Conservation (phyloP, 306 rosid species). For the Cucumis sativus region DNA sequence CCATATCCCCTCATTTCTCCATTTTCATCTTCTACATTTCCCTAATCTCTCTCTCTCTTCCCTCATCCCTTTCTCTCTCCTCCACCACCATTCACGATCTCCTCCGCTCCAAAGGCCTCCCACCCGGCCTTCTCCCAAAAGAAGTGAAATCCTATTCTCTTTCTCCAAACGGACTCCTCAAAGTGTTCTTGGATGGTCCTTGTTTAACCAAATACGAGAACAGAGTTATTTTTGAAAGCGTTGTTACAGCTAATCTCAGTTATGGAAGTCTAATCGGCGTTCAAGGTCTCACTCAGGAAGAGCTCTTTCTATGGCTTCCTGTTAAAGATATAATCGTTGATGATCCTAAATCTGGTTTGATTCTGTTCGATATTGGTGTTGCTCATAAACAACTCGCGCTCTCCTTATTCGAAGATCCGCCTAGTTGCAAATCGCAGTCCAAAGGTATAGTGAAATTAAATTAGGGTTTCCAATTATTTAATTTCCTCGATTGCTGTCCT, state of each 20-base stretch:
- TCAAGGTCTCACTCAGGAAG: constrained; percentile 53
- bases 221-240: constrained; percentile 39
- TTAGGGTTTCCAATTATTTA: too few relatives aligned
- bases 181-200: constrained; percentile 48
- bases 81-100: constrained; percentile 45
- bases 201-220: constrained; percentile 56
- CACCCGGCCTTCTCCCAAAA: constrained; percentile 45
- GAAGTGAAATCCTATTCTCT: constrained; percentile 44
- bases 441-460: neutral
- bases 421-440: constrained; percentile 44
- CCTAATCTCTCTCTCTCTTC: neutral
- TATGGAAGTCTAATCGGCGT: constrained; percentile 58
- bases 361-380: constrained; percentile 51
- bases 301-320: constrained; percentile 51
- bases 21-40: too few relatives aligned
- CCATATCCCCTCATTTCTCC: neutral
- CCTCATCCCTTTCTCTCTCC: neutral
- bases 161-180: constrained; percentile 27
- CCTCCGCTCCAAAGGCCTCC: constrained; percentile 49
- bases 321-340: constrained; percentile 52
- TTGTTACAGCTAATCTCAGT: constrained; percentile 47
- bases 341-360: constrained; percentile 48
- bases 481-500: neutral
- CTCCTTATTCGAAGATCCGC: constrained; percentile 59
- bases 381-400: constrained; percentile 52